These are phyloP conservation scores for Zymoseptoria brevis DNA, from an alignment of 2,329 filamentous ascomycete species.

Conservation along the genomic window DNA sequence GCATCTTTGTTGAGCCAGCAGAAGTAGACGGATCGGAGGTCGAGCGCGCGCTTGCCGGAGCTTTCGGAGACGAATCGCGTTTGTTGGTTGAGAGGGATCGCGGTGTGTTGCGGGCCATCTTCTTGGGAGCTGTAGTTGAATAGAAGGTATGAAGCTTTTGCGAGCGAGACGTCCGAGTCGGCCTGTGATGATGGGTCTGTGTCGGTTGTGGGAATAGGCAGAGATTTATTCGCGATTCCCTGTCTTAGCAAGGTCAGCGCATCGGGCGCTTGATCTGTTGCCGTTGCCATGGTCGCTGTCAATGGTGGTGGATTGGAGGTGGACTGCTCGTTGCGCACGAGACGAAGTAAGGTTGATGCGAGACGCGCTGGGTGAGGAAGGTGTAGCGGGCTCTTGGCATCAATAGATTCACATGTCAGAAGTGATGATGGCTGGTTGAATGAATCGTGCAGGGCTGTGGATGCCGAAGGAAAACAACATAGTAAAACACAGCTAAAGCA, in stretches of 20 bases:
- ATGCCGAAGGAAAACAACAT: background rate
- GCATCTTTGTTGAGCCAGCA: slow-evolving; percentile 91
- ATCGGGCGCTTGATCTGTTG: slow-evolving; percentile 45
- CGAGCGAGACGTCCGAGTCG: slow-evolving; percentile 54
- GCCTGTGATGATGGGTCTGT: slow-evolving; percentile 55
- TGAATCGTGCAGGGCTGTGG: background rate
- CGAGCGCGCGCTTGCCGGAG: slow-evolving; percentile 31
- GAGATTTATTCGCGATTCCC: slow-evolving; percentile 63
- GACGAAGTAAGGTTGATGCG: background rate
- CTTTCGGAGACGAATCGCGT: slow-evolving; percentile 81
- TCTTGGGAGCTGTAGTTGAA: slow-evolving; percentile 28
- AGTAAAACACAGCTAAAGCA: background rate
- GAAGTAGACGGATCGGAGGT: slow-evolving; percentile 91
- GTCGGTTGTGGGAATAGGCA: slow-evolving; percentile 67
- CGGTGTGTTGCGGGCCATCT: slow-evolving; percentile 47
- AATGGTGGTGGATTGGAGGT: background rate
- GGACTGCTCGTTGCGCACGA: background rate
- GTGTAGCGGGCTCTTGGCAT: background rate
- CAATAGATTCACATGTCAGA: background rate
- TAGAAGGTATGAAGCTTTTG: slow-evolving; percentile 61
- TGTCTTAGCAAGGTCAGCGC: slow-evolving; percentile 76
- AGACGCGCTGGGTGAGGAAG: background rate
- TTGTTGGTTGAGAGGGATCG: slow-evolving; percentile 43
- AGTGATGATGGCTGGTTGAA: background rate
- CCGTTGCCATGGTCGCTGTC: slow-evolving; percentile 33